A percentile compares a stretch with the other conserved stretches of the same genome.
phyloP scores from a whole-genome alignment of 2,329 filamentous ascomycete species.

The Colletotrichum endophyticum region DNA sequence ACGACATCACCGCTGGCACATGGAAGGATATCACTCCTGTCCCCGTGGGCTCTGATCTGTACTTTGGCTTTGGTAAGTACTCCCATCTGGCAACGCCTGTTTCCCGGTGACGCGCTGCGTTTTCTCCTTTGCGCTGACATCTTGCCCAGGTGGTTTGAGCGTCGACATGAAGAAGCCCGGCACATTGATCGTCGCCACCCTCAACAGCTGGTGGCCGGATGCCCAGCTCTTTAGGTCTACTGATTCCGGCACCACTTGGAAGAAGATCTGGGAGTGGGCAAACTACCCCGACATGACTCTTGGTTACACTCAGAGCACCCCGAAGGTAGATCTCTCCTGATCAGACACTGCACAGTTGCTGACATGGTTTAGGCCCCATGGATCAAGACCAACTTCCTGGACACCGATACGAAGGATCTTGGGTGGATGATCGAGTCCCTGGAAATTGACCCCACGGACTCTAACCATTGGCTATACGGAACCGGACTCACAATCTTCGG shows the following conservation, averaged over 20 bases:
- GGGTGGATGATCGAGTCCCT: conserved; percentile 68
- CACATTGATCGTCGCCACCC: conserved; percentile 58
- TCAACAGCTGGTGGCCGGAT: conserved; percentile 67
- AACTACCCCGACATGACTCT: conserved; percentile 48
- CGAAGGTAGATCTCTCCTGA: conserved; percentile 29
- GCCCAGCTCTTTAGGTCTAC: conserved; percentile 60
- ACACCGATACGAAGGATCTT: conserved; percentile 51
- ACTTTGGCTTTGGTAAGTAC: conserved; percentile 55
- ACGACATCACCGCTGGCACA: conserved; percentile 49
- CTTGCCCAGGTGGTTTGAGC: conserved; percentile 44
- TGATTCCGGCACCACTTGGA: conserved; percentile 60
- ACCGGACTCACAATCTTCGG: conserved; percentile 61
- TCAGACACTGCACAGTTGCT: not conserved
- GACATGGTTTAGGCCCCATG: conserved; percentile 46
- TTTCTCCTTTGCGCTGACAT: fast-evolving
- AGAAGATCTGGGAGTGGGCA: conserved; percentile 56
- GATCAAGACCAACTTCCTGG: conserved; percentile 55
- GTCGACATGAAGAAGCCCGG: conserved; percentile 59
- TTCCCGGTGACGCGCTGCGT: fast-evolving
- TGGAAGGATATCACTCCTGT: conserved; percentile 65
- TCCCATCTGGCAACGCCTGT: fast-evolving
- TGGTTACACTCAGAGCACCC: conserved; percentile 50
- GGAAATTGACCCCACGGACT: conserved; percentile 63
- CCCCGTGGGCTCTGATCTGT: conserved; percentile 44
- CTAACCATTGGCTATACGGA: conserved; percentile 65